Percentiles rank a stretch among this genome's conserved stretches.
phyloP scores from a whole-genome alignment of 208 protist genomes.

The Trypanosomatidae sp. region DNA sequence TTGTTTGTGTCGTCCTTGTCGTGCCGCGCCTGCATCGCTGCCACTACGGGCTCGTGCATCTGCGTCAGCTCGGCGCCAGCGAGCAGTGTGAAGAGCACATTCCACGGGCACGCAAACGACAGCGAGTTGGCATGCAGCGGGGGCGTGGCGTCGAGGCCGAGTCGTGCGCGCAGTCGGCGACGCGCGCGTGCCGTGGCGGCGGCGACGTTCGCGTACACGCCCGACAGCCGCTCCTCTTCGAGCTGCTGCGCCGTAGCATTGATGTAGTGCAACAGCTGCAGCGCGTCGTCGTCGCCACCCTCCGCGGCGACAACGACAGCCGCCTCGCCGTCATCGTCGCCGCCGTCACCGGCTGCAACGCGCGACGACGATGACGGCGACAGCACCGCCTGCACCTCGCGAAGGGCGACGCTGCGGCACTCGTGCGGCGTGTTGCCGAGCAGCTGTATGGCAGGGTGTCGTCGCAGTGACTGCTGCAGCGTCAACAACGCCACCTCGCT shows the following conservation, averaged over 20 bases:
- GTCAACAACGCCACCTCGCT: slow-evolving; percentile 28
- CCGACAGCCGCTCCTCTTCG: slow-evolving; percentile 51
- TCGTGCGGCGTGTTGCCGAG: slow-evolving; percentile 10
- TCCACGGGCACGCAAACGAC: slow-evolving; percentile 60
- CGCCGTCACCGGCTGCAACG: too few relatives aligned
- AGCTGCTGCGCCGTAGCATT: slow-evolving; percentile 43
- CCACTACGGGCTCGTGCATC: too few relatives aligned
- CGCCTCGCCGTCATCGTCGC: too few relatives aligned
- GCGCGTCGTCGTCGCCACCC: too few relatives aligned
- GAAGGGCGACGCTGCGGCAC: slow-evolving; percentile 7
- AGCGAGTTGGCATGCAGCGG: slow-evolving; percentile 20
- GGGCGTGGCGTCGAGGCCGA: slow-evolving; percentile 39
- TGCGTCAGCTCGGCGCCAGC: slow-evolving; percentile 12
- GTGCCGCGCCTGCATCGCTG: background rate
- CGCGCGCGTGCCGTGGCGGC: slow-evolving; percentile 4
- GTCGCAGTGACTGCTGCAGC: slow-evolving; percentile 49
- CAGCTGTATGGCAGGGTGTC: slow-evolving; percentile 27
- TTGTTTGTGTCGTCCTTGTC: slow-evolving; percentile 3
- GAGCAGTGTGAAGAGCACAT: slow-evolving; percentile 43
- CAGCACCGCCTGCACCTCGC: slow-evolving; percentile 6
- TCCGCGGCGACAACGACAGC: too few relatives aligned
- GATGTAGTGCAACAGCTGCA: slow-evolving; percentile 12
- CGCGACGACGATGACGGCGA: background rate
- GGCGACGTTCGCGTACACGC: slow-evolving; percentile 21
- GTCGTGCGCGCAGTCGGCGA: slow-evolving; percentile 8